These are phyloP conservation scores for Daldinia caldariorum DNA, from an alignment of 495 filamentous ascomycete genomes.

Conservation along the genomic window DNA sequence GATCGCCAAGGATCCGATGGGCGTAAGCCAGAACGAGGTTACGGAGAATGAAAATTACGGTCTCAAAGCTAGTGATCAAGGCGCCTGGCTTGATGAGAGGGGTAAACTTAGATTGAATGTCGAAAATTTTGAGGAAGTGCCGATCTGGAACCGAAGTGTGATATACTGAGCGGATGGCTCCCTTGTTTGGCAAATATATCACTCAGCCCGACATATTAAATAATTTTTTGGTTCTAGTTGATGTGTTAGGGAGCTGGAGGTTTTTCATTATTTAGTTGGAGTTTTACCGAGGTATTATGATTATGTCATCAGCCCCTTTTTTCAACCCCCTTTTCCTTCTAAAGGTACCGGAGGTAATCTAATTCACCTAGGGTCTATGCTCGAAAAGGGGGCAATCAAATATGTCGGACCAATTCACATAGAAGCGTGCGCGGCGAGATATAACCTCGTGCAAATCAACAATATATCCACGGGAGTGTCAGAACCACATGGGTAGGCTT, in stretches of 20 bases:
- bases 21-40: slow-evolving; percentile 71
- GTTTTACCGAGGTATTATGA: neutral
- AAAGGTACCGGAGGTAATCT: neutral
- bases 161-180: slow-evolving; percentile 38
- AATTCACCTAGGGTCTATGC: too few relatives aligned
- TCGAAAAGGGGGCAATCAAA: too few relatives aligned
- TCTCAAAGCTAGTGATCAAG: slow-evolving; percentile 65
- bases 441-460: too few relatives aligned
- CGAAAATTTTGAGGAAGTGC: slow-evolving; percentile 62
- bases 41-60: slow-evolving; percentile 39
- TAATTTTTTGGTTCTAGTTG: too few relatives aligned
- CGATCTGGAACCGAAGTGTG: slow-evolving; percentile 70
- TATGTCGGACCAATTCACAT: too few relatives aligned
- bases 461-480: too few relatives aligned
- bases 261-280: too few relatives aligned
- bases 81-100: slow-evolving; percentile 71
- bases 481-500: too few relatives aligned
- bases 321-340: too few relatives aligned
- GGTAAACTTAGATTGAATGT: slow-evolving; percentile 65
- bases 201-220: neutral
- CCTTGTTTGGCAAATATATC: neutral
- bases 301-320: neutral
- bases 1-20: slow-evolving; percentile 74
- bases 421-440: too few relatives aligned
- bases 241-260: too few relatives aligned